phyloP scores from a whole-genome alignment of 192 early-diverging fungal genomes.

The Coemansia sp. region DNA sequence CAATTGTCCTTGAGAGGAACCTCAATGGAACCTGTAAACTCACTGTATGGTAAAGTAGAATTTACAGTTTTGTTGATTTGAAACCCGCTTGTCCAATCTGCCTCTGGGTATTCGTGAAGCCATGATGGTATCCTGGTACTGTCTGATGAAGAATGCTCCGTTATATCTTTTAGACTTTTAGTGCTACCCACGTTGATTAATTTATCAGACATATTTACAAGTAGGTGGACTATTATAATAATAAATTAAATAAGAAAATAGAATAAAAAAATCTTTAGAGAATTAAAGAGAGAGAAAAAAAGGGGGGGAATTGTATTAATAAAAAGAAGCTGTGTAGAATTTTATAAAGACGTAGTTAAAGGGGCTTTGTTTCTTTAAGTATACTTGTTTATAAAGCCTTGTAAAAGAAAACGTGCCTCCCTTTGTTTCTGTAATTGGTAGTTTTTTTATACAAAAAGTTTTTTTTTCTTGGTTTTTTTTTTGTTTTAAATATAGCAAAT shows the following conservation, averaged over 20 bases:
- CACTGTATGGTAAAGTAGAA: background rate
- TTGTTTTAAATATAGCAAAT: background rate
- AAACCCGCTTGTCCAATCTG: background rate
- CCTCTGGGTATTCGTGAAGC: too few relatives aligned
- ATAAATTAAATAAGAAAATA: too few relatives aligned
- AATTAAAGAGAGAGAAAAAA: too few relatives aligned
- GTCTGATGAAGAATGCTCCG: background rate
- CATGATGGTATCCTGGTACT: too few relatives aligned
- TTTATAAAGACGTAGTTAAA: background rate
- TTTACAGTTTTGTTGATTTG: background rate
- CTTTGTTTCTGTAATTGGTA: background rate
- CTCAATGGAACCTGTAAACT: slow-evolving; percentile 18
- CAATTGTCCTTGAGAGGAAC: slow-evolving; percentile 50
- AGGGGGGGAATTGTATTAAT: background rate
- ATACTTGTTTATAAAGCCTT: background rate
- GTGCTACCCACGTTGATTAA: background rate
- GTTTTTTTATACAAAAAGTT: background rate
- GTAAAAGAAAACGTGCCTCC: background rate
- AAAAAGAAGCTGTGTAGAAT: background rate
- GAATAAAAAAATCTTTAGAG: too few relatives aligned
- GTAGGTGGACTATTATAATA: background rate
- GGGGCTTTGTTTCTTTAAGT: background rate
- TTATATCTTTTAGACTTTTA: background rate
- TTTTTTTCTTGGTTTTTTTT: background rate
- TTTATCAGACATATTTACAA: background rate